Base-by-base conservation (phyloP, 2,329 filamentous ascomycete species). In the Fusarium mexicanum region DNA sequence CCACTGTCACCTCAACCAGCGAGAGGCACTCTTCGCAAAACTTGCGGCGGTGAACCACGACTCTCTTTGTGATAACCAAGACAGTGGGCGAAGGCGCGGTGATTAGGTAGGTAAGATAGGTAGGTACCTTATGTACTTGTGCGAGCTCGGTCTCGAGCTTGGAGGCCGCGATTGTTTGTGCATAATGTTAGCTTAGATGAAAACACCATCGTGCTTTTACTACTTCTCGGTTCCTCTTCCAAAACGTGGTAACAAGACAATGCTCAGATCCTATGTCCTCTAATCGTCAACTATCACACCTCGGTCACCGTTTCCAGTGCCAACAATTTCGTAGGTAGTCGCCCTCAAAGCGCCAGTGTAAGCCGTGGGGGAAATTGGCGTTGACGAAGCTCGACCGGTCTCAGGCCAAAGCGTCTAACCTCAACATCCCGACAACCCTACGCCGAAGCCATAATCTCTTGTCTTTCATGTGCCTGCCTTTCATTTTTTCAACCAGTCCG, bases 391-490 rank as follows among this genome's bases (percentile, higher is more conserved):
- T 46, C 24, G 0, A 46, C 11, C 18, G 4, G 44, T 46, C 17
- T 0, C 11, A 20, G 1, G 44, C 24, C 44, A 46, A 26, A 24
- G 0, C 24, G 24, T 46, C 18, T 4, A 26, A 9, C 44, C 4
- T 47, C 12, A 26, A 47, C 24, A 14, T 14, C 24, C 24, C 11
- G 8, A 26, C 18, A 47, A 20, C 18, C 2, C 44, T 29, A 24
- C 7, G 24, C 24, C 0, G 5, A 47, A 47, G 24, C 9, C 24
- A 26, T 20, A 5, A 2, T 10, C 2, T 20, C 24, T 47, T 14
- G 44, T 29, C 18, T 47, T 47, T 47, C 17, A 24, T 46, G 17
- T 14, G 8, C 6, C 0, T 20, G 17, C 3, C 0, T 46, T 14
- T 46, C 8, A 26, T 47, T 47, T 26, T 8, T 10, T 14, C 5